Conservation (phyloP, 2,329 filamentous ascomycete species). For the Lecanicillium sp. region DNA sequence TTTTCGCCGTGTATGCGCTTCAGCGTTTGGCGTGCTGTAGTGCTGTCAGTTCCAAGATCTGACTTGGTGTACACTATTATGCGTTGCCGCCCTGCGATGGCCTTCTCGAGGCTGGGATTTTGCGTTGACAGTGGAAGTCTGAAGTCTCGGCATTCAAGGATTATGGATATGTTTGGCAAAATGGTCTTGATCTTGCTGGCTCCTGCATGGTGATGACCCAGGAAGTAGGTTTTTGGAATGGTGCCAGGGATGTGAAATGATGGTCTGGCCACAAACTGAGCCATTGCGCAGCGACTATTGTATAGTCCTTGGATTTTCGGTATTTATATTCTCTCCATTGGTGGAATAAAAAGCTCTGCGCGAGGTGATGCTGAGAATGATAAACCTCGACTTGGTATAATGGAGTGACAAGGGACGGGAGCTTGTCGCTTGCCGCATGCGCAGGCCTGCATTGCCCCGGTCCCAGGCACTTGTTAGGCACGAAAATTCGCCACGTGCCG, state of each 20-base stretch:
- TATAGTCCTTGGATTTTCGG: too few species aligned
- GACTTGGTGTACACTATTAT: constrained; percentile 88
- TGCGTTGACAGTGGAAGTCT: constrained; percentile 82
- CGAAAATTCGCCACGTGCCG: constrained; percentile 5
- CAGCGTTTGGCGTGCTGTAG: constrained; percentile 22
- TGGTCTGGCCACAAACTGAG: constrained; percentile 64
- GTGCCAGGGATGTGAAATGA: constrained; percentile 65
- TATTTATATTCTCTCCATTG: too few species aligned
- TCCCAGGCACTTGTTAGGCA: background rate
- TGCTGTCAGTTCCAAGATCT: constrained; percentile 56
- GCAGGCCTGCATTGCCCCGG: too few species aligned
- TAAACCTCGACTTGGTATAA: too few species aligned
- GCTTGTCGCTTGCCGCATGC: too few species aligned
- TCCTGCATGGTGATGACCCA: constrained; percentile 85
- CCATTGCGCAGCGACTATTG: constrained; percentile 21
- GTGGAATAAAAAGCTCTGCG: too few species aligned
- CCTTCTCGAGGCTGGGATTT: constrained; percentile 82
- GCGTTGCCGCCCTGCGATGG: constrained; percentile 64
- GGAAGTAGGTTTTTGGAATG: constrained; percentile 84
- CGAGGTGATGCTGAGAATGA: too few species aligned
- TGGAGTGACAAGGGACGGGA: too few species aligned
- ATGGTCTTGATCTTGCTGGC: constrained; percentile 75
- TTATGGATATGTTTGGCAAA: constrained; percentile 74
- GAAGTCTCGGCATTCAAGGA: constrained; percentile 93
- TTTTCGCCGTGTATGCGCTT: constrained; percentile 29